Base-by-base conservation (phyloP, 768 basidiomycete genomes). In the Leucosporidium yakuticum region DNA sequence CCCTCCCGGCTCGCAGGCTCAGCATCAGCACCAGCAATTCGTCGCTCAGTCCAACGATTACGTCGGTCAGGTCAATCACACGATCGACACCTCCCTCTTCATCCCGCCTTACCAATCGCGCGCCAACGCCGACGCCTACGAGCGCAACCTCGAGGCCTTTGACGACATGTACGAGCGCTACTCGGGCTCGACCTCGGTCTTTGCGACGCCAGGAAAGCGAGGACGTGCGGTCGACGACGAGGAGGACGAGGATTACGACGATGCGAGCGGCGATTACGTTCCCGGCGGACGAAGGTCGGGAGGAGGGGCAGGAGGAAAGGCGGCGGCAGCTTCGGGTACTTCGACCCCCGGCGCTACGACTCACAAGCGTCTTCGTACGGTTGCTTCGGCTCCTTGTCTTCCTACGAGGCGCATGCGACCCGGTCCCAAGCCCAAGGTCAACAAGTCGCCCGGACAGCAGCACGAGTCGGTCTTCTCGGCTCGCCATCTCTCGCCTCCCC, bases 351-450 rank as follows among this genome's bases (percentile, higher is more conserved):
- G 73, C 19, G 77, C 75, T 1, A 77, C 59, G 20, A 23, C 44
- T 25, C 36, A 48, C 39, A 73, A 73, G 53, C 71, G 71, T 1
- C 63, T 73, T 2, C 71, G 71, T 2, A 64, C 71, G 21, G 71
- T 73, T 17, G 71, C 71, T 0, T 73, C 71, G 12, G 71, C 71
- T 21, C 71, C 70, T 2, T 68, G 64, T 29, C 65, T 73, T 6
- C 62, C 68, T 2, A 49, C 56, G 1, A 49, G 77, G 48, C 70
- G 77, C 19, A 59, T 80, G 49, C 70, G 76, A 44, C 79, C 79
- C 1, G 79, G 79, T 6, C 79, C 79, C 23, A 76, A 75, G 39
- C 78, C 79, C 4, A 79, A 79, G 65, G 67, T 44, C 29, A 39
- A 70, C 50, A 78, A 77, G 65, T 76, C 77, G 19, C 77, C 77